Evolutionary conservation across 257 asterid genomes (phyloP).

Genomic region (Solanum etuberosum): DNA sequence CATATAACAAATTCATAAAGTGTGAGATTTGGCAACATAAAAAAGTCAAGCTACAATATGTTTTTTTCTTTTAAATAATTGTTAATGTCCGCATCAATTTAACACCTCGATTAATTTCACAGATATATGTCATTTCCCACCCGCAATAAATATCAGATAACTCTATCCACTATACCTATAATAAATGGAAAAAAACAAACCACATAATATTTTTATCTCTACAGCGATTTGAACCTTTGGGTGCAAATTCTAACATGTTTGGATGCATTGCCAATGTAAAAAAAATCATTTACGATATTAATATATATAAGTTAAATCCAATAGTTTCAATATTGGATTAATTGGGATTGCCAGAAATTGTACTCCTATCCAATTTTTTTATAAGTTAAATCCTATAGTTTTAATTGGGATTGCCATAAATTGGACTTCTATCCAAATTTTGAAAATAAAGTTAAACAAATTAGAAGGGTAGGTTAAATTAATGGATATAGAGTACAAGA

Average conservation of each 20-base stretch:
- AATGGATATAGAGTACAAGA: neutral
- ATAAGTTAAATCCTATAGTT: neutral
- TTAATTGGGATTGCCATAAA: neutral
- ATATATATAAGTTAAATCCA: neutral
- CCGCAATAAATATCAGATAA: fast-evolving
- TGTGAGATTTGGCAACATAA: neutral
- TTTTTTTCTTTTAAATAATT: neutral
- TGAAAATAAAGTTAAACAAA: neutral
- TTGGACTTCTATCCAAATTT: neutral
- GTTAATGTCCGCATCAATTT: neutral
- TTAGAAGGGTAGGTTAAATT: neutral
- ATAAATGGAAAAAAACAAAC: too few relatives aligned
- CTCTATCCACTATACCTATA: neutral
- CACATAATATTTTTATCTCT: neutral
- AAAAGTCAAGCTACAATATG: neutral
- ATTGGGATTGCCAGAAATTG: neutral
- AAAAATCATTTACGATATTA: neutral
- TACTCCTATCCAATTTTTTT: too few relatives aligned
- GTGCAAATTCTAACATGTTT: neutral
- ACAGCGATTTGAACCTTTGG: neutral
- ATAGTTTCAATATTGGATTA: too few relatives aligned
- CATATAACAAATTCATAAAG: neutral
- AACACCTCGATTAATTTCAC: neutral
- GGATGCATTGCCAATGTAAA: neutral
- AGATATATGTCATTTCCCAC: fast-evolving